Base-by-base conservation (phyloP, 2,329 filamentous ascomycete genomes). In the Blastomyces silverae region DNA sequence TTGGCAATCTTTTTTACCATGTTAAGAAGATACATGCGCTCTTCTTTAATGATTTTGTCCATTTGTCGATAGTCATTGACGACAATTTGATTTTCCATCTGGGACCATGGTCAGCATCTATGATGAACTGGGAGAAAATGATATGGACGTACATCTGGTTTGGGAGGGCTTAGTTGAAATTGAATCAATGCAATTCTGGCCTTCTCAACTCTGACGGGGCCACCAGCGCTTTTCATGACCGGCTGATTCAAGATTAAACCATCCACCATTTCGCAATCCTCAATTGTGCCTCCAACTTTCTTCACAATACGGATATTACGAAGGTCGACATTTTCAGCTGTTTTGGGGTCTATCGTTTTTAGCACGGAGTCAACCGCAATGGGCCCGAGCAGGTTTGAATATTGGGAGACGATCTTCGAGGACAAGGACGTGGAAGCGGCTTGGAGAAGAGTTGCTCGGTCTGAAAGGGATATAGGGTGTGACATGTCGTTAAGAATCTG, bases 1-100 rank as follows among this genome's bases (percentile, higher is more conserved):
- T 97, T 99, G 82, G 97, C 97, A 79, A 99, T 99, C 85, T 97
- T 99, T 86, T 99, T 97, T 76, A 95, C 92, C 87, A 99, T 90
- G 83, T 97, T 97, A 66, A 99, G 85, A 69, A 99, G 86, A 80
- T 99, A 99, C 71, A 94, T 90, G 71, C 94, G 91, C 83, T 99
- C 94, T 81, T 99, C 94, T 82, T 99, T 99, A 72, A 99, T 86
- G 70, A 99, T 99, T 85, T 97, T 99, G 83, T 99, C 94, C 94
- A 99, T 99, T 78, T 99, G 94, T 75, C 94, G 87, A 84, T 99
- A 99, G 82, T 99, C 94, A 79, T 99, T 99, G 74, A 99, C 94
- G 42, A 96, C 89, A 69, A 99, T 97, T 75, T 95, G 94, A 81
- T 99, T 99, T 82, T 99, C 94, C 94, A 99, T 99, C 87, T 91